Base-by-base conservation (phyloP, 148 eudicot species). In the Selenicereus undatus region DNA sequence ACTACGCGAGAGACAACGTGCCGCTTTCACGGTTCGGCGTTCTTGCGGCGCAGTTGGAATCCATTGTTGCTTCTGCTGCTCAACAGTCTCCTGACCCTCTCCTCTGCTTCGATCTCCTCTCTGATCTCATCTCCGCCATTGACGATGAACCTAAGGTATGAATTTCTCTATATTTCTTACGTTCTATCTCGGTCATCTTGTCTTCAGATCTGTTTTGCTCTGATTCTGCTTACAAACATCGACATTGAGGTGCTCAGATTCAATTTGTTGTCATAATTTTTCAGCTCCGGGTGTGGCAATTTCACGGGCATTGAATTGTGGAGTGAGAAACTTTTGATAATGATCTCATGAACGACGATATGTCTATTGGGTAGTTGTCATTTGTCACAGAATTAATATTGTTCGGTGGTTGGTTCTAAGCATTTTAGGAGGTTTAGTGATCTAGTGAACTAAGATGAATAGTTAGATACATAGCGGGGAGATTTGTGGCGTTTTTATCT, bases 11-110 rank as follows among this genome's bases (percentile, higher is more conserved):
- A 72, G 94, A 90, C 60, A 85, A 89, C 69, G 90, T 88, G 22
- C 93, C 97, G n/a, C 85, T 96, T 10, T 96, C 97, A 0, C 86
- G 97, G 83, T 96, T 96, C 81, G 97, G 98, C 10, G 98, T 96
- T 3, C 84, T 96, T 21, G 97, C 91, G 70, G 99, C 98, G 74
- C 98, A 96, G 76, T 85, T 96, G 68, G 98, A 96, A 85, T 96
- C 99, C 5, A 89, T 96, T 32, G 98, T 93, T 1, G 91, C 90
- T 11, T 93, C 99, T 21, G 93, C 99, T 4, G 76, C 90, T 60
- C 95, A 93, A 65, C 90, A 93, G 80, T 83, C 90, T 24, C 99
- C 99, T 11, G 98, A 93, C 82, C 89, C 98, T 76, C 91, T 96
- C 21, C 88, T 96, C 72, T 96, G 98, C 76, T 93, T 96, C 85